Conservation (phyloP, 805 yeast genomes). For the Hanseniaspora valbyensis region DNA sequence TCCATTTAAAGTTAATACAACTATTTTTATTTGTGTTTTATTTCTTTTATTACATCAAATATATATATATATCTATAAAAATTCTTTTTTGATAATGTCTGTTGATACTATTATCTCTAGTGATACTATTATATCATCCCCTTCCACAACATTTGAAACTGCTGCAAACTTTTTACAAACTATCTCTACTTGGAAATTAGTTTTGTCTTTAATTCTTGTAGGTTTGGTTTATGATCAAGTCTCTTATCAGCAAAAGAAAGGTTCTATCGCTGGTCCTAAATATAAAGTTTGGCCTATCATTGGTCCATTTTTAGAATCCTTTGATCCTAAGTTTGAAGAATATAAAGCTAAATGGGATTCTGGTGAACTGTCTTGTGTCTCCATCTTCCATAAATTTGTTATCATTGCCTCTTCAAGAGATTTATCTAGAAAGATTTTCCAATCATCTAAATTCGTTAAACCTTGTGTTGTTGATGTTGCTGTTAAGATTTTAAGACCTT, state of each 20-base stretch:
- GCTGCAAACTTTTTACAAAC: conserved; percentile 20
- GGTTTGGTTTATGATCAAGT: conserved; percentile 60
- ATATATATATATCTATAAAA: too few relatives aligned
- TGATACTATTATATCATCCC: not conserved
- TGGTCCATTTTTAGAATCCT: conserved; percentile 88
- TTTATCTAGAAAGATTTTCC: conserved; percentile 73
- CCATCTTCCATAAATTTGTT: conserved; percentile 95
- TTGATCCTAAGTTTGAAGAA: conserved; percentile 92
- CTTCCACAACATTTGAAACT: conserved; percentile 1
- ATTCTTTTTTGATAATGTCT: not conserved
- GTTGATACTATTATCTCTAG: conserved; percentile 13
- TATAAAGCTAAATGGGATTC: conserved; percentile 88
- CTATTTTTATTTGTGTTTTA: too few relatives aligned
- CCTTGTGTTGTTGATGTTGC: conserved; percentile 99
- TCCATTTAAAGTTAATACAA: too few relatives aligned
- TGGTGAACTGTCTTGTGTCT: conserved; percentile 91
- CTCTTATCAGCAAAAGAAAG: conserved; percentile 70
- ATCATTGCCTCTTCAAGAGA: conserved; percentile 86
- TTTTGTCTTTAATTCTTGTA: conserved; percentile 37
- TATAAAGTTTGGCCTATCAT: conserved; percentile 87
- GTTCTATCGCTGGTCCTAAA: conserved; percentile 80
- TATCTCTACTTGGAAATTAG: conserved; percentile 46
- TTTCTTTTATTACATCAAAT: too few relatives aligned
- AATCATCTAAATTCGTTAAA: conserved; percentile 76
- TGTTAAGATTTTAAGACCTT: conserved; percentile 79